phyloP scores from a whole-genome alignment of 495 filamentous ascomycete genomes.

The Xylaria curta region DNA sequence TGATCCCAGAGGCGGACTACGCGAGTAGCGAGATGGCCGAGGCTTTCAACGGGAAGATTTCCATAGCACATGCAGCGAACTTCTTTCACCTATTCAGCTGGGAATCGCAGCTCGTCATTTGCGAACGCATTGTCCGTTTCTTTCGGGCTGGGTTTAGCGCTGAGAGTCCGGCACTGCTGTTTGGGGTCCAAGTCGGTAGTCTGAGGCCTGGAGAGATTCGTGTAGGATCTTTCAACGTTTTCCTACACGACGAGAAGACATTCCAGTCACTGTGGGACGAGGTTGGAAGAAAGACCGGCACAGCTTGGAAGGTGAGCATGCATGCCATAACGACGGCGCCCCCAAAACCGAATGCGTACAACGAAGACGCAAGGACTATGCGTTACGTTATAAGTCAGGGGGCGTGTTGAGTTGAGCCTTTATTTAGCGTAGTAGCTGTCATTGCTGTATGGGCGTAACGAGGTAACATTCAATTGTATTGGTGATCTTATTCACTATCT shows the following conservation, averaged over 20 bases:
- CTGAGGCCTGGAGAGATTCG: constrained; percentile 40
- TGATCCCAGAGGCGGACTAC: constrained; percentile 25
- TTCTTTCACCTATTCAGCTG: constrained; percentile 69
- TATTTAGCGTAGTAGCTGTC: background rate
- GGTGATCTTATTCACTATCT: background rate
- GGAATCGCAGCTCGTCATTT: constrained; percentile 56
- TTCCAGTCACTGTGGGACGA: constrained; percentile 59
- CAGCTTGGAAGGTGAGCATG: constrained; percentile 42
- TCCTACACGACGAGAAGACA: constrained; percentile 49
- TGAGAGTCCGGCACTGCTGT: constrained; percentile 49
- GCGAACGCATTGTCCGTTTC: constrained; percentile 53
- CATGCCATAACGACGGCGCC: background rate
- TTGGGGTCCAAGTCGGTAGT: constrained; percentile 56
- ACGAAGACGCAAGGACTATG: constrained; percentile 18
- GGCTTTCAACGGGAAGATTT: constrained; percentile 51
- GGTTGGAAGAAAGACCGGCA: constrained; percentile 54
- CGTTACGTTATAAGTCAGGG: constrained; percentile 13
- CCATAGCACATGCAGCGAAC: constrained; percentile 60
- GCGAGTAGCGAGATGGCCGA: constrained; percentile 5
- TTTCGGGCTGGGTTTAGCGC: constrained; percentile 40
- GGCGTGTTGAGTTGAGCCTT: background rate
- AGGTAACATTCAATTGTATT: background rate
- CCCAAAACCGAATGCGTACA: constrained; percentile 16
- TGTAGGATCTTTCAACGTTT: constrained; percentile 5
- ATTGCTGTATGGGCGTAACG: background rate